Evolutionary conservation across 2,329 filamentous ascomycete species (phyloP).

Genomic region (Scortechinia acanthostroma): DNA sequence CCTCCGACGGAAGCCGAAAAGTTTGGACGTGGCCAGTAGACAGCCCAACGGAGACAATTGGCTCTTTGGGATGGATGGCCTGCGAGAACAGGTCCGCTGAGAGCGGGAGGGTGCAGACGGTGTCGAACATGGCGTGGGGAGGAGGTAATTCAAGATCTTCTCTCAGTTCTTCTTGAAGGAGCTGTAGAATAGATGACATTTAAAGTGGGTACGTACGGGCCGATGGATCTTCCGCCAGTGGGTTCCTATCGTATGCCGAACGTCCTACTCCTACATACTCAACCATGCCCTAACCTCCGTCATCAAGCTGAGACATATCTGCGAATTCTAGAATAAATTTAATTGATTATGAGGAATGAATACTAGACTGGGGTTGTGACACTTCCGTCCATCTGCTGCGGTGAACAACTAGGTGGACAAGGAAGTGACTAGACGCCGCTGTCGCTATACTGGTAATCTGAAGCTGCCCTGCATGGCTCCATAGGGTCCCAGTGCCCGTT

Average conservation of each 20-base stretch:
- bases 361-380: too few relatives aligned
- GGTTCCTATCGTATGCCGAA: neutral
- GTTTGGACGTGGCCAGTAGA: conserved; percentile 80
- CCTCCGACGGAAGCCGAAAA: conserved; percentile 60
- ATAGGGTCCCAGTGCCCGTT: too few relatives aligned
- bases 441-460: too few relatives aligned
- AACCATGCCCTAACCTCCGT: too few relatives aligned
- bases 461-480: too few relatives aligned
- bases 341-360: too few relatives aligned
- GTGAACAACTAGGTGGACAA: too few relatives aligned
- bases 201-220: neutral
- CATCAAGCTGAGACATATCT: too few relatives aligned
- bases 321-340: too few relatives aligned
- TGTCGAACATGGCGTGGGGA: conserved; percentile 47
- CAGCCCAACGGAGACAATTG: conserved; percentile 79
- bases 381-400: too few relatives aligned
- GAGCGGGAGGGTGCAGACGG: conserved; percentile 81
- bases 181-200: neutral
- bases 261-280: neutral
- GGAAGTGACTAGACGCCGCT: too few relatives aligned
- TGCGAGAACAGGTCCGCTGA: conserved; percentile 82
- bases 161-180: neutral
- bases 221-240: neutral
- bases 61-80: conserved; percentile 76
- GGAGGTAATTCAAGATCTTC: neutral